Percentiles rank a stretch among this genome's conserved stretches.
Conservation (phyloP, 2,329 filamentous ascomycete species). For the Trichoderma sp. region DNA sequence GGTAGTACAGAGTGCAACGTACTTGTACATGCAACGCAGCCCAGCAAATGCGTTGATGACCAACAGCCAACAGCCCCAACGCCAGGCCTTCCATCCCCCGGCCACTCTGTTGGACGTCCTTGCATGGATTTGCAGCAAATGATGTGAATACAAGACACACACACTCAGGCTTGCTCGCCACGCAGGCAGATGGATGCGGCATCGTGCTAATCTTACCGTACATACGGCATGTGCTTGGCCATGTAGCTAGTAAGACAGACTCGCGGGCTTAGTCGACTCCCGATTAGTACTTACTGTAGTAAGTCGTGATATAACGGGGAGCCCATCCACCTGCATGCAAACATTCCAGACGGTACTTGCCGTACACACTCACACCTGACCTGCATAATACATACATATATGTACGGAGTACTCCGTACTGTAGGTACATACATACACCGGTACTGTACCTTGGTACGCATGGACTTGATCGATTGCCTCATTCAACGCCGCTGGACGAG, state of each 20-base stretch:
- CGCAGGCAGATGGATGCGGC: neutral
- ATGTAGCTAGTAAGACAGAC: too few relatives aligned
- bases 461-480: slow-evolving; percentile 3
- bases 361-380: neutral
- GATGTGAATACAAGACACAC: neutral
- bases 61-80: slow-evolving; percentile 9
- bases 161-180: neutral
- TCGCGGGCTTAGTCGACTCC: too few relatives aligned
- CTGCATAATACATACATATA: neutral
- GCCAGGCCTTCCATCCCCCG: neutral
- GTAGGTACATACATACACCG: neutral
- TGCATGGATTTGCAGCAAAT: slow-evolving; percentile 14
- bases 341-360: too few relatives aligned
- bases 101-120: slow-evolving; percentile 9
- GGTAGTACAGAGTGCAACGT: neutral
- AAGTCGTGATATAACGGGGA: too few relatives aligned
- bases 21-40: neutral
- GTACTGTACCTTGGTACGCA: too few relatives aligned
- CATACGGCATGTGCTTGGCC: neutral
- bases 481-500: neutral
- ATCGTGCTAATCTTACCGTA: neutral
- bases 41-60: slow-evolving; percentile 3
- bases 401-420: neutral
- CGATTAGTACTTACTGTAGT: too few relatives aligned
- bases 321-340: too few relatives aligned